Percentiles rank a stretch among this genome's conserved stretches.
phyloP scores from a whole-genome alignment of 1,284 basidiomycete genomes.

The Trichosporon ovoides region DNA sequence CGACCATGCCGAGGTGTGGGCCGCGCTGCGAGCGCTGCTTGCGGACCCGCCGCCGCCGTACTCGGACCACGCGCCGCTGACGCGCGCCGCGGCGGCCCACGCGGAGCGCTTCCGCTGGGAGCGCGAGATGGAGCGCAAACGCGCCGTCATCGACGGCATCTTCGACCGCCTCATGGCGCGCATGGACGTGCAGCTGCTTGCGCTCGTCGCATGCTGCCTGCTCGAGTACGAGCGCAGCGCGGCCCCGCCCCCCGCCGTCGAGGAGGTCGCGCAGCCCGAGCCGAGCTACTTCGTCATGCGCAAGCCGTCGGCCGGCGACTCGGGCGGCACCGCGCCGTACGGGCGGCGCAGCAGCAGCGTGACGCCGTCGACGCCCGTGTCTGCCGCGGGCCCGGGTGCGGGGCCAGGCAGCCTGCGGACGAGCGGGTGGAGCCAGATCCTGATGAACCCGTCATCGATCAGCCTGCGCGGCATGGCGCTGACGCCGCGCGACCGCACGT shows the following conservation, averaged over 20 bases:
- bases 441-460: conserved; percentile 35
- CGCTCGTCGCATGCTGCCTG: conserved; percentile 66
- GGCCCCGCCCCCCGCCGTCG: conserved; percentile 19
- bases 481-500: conserved; percentile 34
- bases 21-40: conserved; percentile 56
- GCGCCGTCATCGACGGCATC: conserved; percentile 51
- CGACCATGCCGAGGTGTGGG: conserved; percentile 70
- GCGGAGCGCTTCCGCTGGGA: conserved; percentile 35
- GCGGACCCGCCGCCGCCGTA: conserved; percentile 40
- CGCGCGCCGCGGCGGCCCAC: conserved; percentile 10
- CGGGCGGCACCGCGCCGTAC: not conserved
- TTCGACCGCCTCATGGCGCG: conserved; percentile 60
- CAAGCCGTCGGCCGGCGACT: not conserved
- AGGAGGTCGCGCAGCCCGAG: conserved; percentile 29
- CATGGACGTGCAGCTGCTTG: conserved; percentile 75
- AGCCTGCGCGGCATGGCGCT: conserved; percentile 31
- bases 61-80: conserved; percentile 19
- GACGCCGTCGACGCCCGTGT: conserved; percentile 6
- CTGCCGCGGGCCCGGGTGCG: conserved; percentile 9
- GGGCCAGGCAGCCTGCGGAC: conserved; percentile 26
- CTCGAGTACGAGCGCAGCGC: conserved; percentile 45
- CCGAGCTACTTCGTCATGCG: conserved; percentile 45
- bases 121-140: conserved; percentile 34
- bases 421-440: conserved; percentile 43
- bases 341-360: conserved; percentile 6